phyloP scores from a whole-genome alignment of 2,329 filamentous ascomycete species.

The Capronia epimyces region DNA sequence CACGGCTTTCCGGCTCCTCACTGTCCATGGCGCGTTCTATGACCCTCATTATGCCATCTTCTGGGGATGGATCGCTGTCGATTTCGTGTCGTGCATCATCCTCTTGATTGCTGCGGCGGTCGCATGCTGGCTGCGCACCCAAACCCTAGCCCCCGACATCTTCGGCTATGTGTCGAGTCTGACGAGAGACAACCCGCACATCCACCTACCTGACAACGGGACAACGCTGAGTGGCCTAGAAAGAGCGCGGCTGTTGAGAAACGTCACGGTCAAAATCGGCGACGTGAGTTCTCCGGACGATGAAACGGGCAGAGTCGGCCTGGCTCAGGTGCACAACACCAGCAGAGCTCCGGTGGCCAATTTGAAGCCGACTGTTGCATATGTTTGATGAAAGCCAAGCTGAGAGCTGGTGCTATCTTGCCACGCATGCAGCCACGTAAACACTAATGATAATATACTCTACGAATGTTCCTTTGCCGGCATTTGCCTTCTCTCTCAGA shows the following conservation, averaged over 20 bases:
- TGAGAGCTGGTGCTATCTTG: not conserved
- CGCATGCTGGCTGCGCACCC: constrained; percentile 10
- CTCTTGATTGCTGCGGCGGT: constrained; percentile 5
- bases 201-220: constrained; percentile 23
- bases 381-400: not conserved
- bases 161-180: constrained; percentile 25
- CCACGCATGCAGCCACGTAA: too few relatives aligned
- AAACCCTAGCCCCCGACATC: constrained; percentile 16
- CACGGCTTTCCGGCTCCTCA: constrained; percentile 1
- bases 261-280: constrained; percentile 26
- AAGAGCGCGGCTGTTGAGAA: constrained; percentile 21
- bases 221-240: constrained; percentile 26
- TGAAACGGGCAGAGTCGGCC: constrained; percentile 23
- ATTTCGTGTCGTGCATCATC: constrained; percentile 11
- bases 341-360: not conserved
- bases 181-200: constrained; percentile 29
- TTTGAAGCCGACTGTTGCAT: not conserved
- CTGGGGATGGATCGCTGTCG: constrained; percentile 15
- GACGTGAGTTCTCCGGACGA: constrained; percentile 22
- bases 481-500: too few relatives aligned
- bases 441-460: not conserved
- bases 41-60: constrained; percentile 11
- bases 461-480: too few relatives aligned
- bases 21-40: constrained; percentile 11
- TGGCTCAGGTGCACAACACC: not conserved